Base-by-base conservation (phyloP, 495 filamentous ascomycete species). In the Tetracladium setigerum region DNA sequence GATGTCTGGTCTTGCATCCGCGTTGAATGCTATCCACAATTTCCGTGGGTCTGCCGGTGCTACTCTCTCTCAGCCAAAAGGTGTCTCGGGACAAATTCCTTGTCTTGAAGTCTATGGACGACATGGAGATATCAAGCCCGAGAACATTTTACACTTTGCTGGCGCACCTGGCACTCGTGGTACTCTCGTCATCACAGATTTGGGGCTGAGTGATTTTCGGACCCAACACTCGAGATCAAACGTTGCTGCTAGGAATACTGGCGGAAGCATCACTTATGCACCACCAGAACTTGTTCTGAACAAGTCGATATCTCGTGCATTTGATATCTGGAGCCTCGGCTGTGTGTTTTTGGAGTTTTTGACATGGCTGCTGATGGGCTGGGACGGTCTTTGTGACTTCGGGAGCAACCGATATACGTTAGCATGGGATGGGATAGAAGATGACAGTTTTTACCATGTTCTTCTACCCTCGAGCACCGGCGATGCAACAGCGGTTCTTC, bases 61-160 rank as follows among this genome's bases (percentile, higher is more conserved):
- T 27, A 27, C 22, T 27, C 22, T 27, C 3, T 27, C 22, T 7
- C 22, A 27, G 22, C 22, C 22, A 27, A 27, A 27, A 27, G 22
- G 7, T 27, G 22, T 3, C n/a, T n/a, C n/a, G n/a, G n/a, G n/a
- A n/a, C n/a, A n/a, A 4, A 37, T 14, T n/a, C n/a, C n/a, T 4
- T n/a, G 34, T 5, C 34, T 5, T n/a, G 16, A 37, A 37, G 34
- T 14, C 10, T 37, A 3, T 37, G 34, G 34, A 3, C 16, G n/a
- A 30, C 43, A 46, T 27, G 43, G 43, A 10, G 43, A 46, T 15
- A 46, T 46, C 30, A 46, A 46, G 15, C 43, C 43, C 4, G 43
- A 34, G 15, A 46, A 46, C 30, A 33, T 46, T 33, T 37, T 46
- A 30, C 34, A 30, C 18, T 46, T 16, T 16, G 34, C 32, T n/a